Percentiles rank a stretch among this genome's conserved stretches.
Evolutionary conservation across 176 grass and related monocot genomes (phyloP).

Genomic region (Carex pumila): DNA sequence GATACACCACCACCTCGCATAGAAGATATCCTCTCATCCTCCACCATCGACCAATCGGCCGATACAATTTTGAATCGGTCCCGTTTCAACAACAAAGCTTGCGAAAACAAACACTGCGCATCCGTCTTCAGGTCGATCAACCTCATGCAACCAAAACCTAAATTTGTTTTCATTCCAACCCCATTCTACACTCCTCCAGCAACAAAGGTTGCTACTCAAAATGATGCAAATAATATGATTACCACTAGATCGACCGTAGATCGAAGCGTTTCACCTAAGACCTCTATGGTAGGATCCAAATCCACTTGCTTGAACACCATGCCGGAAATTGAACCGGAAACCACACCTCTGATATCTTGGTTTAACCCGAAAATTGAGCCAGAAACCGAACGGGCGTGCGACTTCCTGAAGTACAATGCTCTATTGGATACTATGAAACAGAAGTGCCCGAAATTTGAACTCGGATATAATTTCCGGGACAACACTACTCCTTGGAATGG

Average conservation of each 20-base stretch:
- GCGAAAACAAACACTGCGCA: neutral
- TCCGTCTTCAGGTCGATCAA: neutral
- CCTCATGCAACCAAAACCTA: slow-evolving; percentile 3
- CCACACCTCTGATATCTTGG: neutral
- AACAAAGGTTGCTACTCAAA: too few relatives aligned
- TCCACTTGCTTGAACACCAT: neutral
- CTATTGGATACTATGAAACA: too few relatives aligned
- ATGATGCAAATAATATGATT: neutral
- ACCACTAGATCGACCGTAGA: neutral
- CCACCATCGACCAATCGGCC: neutral
- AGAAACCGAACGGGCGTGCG: neutral
- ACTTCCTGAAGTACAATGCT: neutral
- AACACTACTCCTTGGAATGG: neutral
- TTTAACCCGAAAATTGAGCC: neutral
- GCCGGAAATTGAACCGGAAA: neutral
- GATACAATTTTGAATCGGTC: neutral
- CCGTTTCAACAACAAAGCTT: neutral
- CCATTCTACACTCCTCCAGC: neutral
- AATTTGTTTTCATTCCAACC: slow-evolving; percentile 4
- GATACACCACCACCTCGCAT: neutral
- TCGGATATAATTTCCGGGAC: neutral
- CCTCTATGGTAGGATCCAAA: neutral
- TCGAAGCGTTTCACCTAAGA: neutral
- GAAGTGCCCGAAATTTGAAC: neutral
- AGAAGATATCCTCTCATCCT: neutral